A percentile compares a stretch with the other conserved stretches of the same genome.
Evolutionary conservation across 2,329 filamentous ascomycete genomes (phyloP).

Genomic region (Neofusicoccum umdonicola): DNA sequence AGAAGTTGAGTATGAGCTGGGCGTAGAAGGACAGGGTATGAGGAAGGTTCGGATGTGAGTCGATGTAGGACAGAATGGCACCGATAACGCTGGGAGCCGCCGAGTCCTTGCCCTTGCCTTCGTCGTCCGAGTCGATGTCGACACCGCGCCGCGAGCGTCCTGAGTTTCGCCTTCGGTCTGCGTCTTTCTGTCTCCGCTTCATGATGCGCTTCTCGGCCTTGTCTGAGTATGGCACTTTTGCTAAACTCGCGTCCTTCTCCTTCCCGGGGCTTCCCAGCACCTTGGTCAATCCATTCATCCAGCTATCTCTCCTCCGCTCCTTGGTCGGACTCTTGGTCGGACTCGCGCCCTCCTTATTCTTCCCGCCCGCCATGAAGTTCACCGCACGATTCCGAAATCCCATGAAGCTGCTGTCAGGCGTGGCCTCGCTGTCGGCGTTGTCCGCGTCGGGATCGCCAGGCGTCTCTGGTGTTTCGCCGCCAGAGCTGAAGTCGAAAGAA

Average conservation of each 20-base stretch:
- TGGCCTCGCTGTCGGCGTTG: constrained; percentile 43
- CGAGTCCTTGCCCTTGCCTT: constrained; percentile 22
- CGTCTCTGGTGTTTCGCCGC: constrained; percentile 50
- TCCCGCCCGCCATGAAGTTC: constrained; percentile 20
- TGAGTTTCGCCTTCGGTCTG: constrained; percentile 28
- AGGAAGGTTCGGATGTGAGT: constrained; percentile 63
- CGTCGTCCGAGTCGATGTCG: constrained; percentile 24
- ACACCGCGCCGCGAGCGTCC: constrained; percentile 19
- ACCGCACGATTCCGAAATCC: constrained; percentile 15
- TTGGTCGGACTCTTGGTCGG: constrained; percentile 34
- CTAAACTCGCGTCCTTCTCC: constrained; percentile 22
- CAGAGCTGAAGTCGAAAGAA: constrained; percentile 47
- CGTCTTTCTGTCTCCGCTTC: constrained; percentile 33
- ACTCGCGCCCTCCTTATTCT: constrained; percentile 17
- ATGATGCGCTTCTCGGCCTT: constrained; percentile 40
- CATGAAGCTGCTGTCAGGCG: constrained; percentile 34
- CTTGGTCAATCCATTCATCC: constrained; percentile 25
- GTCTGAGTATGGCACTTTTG: constrained; percentile 37
- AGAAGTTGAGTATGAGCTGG: constrained; percentile 64
- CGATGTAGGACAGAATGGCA: constrained; percentile 60
- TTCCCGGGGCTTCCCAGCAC: constrained; percentile 25
- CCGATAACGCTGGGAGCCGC: constrained; percentile 34
- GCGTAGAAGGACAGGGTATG: constrained; percentile 65
- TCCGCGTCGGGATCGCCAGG: constrained; percentile 34
- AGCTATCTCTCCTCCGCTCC: constrained; percentile 30